Evolutionary conservation across 108 stramenopile species (phyloP), one percentile per base, ranked within the genome.

Genomic region (Nitzschia putrida): DNA sequence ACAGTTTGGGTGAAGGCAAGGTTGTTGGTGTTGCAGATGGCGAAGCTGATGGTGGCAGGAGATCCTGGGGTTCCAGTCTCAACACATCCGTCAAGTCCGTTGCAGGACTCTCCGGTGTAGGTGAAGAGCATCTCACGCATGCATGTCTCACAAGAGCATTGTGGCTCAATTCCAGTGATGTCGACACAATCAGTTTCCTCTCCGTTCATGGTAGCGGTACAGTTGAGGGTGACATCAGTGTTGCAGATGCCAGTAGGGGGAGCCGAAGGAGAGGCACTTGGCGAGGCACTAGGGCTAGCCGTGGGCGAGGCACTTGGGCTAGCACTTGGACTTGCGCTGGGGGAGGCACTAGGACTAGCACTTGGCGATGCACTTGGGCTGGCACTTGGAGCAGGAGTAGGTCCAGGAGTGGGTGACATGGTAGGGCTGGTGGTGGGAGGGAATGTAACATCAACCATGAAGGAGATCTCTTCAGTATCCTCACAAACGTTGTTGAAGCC

Each of bases 31-130:
- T 53, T 42, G 24, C 57, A 64, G 11, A 37, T 21, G 12, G 66
- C 60, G 42, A 67, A 38, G 21, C 34, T 68, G 45, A 67, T 39
- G n/a, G 25, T 40, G 39, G 66, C 74, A 68, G 64, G 26, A 34
- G 42, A 54, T n/a, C 53, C 53, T 9, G 49, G 57, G 21, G 43
- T 40, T 23, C 57, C 65, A 39, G 53, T 43, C 41, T 73, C 64
- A 13, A 34, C 20, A 39, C 72, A 73, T 2, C 16, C 51, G 0
- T 66, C 52, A 10, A 20, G 8, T 52, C 26, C 25, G 8, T 55
- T 22, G 34, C 74, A 74, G 9, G 38, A 34, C 47, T 49, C 20
- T 41, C 74, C 74, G 39, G 72, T 65, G 58, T 74, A 74, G 29
- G 39, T 43, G 59, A 74, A 68, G 24, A 50, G 21, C 20, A 74